A percentile compares a stretch with the other conserved stretches of the same genome.
These are phyloP conservation scores for Trichoderma atroviride DNA, from an alignment of 2,329 filamentous ascomycete species.

Conservation along the genomic window DNA sequence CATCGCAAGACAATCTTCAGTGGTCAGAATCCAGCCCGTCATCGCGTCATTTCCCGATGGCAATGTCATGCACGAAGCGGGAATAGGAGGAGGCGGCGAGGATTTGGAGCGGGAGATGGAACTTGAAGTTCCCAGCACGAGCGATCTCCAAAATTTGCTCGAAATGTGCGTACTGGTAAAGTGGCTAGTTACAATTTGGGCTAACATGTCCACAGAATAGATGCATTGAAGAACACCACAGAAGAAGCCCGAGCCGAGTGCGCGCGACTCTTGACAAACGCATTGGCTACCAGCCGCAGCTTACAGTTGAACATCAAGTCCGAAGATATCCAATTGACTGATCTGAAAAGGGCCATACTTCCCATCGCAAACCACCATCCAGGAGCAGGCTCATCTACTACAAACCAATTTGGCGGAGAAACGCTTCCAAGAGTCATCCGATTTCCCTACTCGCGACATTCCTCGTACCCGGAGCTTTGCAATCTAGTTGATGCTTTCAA, in stretches of 20 bases:
- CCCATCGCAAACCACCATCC: background rate
- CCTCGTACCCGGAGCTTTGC: slow-evolving; percentile 80
- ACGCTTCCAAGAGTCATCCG: slow-evolving; percentile 48
- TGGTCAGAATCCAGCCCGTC: slow-evolving; percentile 79
- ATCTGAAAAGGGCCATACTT: slow-evolving; percentile 5
- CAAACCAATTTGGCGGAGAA: background rate
- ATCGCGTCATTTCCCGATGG: slow-evolving; percentile 65
- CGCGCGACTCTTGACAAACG: slow-evolving; percentile 27
- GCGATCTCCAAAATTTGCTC: slow-evolving; percentile 55
- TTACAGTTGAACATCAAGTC: slow-evolving; percentile 35
- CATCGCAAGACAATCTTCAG: slow-evolving; percentile 49
- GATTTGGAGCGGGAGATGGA: slow-evolving; percentile 71
- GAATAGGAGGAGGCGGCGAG: slow-evolving; percentile 76
- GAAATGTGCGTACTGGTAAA: slow-evolving; percentile 35
- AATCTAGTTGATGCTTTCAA: slow-evolving; percentile 67
- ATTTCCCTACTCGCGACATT: slow-evolving; percentile 90
- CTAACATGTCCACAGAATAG: slow-evolving; percentile 29
- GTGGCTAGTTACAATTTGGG: background rate
- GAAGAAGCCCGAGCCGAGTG: slow-evolving; percentile 9
- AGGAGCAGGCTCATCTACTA: background rate
- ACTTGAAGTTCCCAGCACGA: slow-evolving; percentile 60
- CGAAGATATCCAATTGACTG: slow-evolving; percentile 28
- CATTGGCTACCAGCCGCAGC: slow-evolving; percentile 32
- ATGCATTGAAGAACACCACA: slow-evolving; percentile 24
- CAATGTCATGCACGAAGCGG: slow-evolving; percentile 69